Percentiles rank a stretch among this genome's conserved stretches.
These are phyloP conservation scores for Epicoccum nigrum DNA, from an alignment of 2,329 filamentous ascomycete genomes.

Conservation along the genomic window DNA sequence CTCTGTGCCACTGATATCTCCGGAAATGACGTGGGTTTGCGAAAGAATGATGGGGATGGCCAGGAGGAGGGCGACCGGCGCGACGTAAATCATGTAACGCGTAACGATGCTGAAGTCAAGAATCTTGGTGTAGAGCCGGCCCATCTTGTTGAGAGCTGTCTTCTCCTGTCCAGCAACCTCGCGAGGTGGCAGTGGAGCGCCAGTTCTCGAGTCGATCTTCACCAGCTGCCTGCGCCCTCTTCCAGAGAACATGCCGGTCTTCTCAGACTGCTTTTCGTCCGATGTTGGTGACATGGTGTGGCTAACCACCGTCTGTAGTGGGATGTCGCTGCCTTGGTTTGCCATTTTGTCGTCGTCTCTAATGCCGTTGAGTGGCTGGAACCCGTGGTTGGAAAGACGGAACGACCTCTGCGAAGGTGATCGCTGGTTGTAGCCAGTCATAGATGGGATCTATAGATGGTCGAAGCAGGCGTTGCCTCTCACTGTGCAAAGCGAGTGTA, in stretches of 20 bases:
- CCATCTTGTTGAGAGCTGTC: slow-evolving; percentile 62
- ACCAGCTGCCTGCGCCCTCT: slow-evolving; percentile 39
- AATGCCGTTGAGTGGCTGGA: slow-evolving; percentile 41
- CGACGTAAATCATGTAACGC: slow-evolving; percentile 67
- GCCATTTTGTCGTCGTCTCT: slow-evolving; percentile 47
- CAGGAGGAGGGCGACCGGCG: slow-evolving; percentile 63
- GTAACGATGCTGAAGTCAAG: slow-evolving; percentile 68
- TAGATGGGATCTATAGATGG: slow-evolving; percentile 18
- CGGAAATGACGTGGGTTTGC: slow-evolving; percentile 50
- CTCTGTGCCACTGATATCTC: slow-evolving; percentile 60
- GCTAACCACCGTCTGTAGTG: slow-evolving; percentile 62
- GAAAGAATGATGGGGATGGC: slow-evolving; percentile 69
- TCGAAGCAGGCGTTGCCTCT: slow-evolving; percentile 23
- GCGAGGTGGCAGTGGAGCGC: slow-evolving; percentile 31
- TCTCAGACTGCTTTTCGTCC: slow-evolving; percentile 46
- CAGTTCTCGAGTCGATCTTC: slow-evolving; percentile 39
- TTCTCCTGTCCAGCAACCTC: slow-evolving; percentile 57
- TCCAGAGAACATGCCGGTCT: slow-evolving; percentile 48
- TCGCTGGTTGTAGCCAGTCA: slow-evolving; percentile 26
- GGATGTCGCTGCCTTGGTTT: slow-evolving; percentile 64
- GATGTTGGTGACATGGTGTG: slow-evolving; percentile 49
- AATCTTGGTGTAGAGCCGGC: slow-evolving; percentile 65
- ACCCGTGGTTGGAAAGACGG: slow-evolving; percentile 44
- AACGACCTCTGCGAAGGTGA: slow-evolving; percentile 44
- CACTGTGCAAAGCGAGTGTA: slow-evolving; percentile 17